Conservation (phyloP, 129 eudicot genomes). For the Apium graveolens region DNA sequence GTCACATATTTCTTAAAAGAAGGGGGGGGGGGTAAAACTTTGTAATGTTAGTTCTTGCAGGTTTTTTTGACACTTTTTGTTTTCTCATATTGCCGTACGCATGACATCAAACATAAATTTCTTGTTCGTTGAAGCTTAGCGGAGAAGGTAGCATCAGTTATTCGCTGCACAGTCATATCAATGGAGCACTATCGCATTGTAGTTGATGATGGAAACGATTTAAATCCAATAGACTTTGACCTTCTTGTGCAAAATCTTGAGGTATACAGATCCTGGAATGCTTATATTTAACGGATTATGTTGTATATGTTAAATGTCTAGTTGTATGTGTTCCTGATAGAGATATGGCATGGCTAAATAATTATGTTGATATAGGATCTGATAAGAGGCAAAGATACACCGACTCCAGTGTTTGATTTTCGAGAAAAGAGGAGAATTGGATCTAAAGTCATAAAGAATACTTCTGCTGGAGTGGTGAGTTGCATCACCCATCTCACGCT, state of each 20-base stretch:
- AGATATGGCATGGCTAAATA: not conserved
- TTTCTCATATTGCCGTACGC: not conserved
- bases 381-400: conserved; percentile 72
- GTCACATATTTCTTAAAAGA: not conserved
- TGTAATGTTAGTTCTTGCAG: not conserved
- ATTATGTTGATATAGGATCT: conserved; percentile 46
- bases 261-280: conserved; percentile 32
- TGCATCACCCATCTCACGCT: conserved; percentile 3
- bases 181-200: conserved; percentile 96
- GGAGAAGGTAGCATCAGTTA: conserved; percentile 98
- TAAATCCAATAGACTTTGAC: conserved; percentile 80
- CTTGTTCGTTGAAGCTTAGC: conserved; percentile 60
- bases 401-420: conserved; percentile 78
- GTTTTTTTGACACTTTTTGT: not conserved
- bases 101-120: conserved; percentile 8
- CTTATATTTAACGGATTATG: not conserved
- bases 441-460: conserved; percentile 50
- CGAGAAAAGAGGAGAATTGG: conserved; percentile 70
- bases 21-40: not conserved
- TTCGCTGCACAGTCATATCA: conserved; percentile 76
- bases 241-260: conserved; percentile 79
- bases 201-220: conserved; percentile 73
- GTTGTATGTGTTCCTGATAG: not conserved
- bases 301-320: not conserved
- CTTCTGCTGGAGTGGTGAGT: conserved; percentile 82